These are phyloP conservation scores for Porcisia deanei DNA, from an alignment of 208 protist species.

Conservation along the genomic window DNA sequence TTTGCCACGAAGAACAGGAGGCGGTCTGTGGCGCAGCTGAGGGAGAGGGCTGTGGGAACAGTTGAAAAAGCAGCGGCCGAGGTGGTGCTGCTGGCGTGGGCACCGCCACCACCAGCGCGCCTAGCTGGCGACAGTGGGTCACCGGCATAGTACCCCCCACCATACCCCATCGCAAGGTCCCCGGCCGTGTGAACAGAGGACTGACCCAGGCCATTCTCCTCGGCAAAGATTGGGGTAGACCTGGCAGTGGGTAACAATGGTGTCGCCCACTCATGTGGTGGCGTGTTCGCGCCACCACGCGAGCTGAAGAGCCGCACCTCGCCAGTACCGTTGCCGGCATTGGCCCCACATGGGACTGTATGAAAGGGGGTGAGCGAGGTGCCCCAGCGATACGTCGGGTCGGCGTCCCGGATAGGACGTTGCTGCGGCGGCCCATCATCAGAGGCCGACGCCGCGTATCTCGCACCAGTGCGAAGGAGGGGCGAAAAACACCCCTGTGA, in stretches of 20 bases:
- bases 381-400: slow-evolving; percentile 15
- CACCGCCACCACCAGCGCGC: not conserved
- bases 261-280: slow-evolving; percentile 17
- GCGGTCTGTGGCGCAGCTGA: slow-evolving; percentile 48
- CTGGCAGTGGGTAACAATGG: not conserved
- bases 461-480: not conserved
- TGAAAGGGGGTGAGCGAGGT: slow-evolving; percentile 23
- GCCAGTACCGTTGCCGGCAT: not conserved
- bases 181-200: not conserved
- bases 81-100: not conserved
- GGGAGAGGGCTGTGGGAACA: slow-evolving; percentile 50
- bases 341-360: slow-evolving; percentile 7
- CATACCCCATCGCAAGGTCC: not conserved
- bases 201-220: slow-evolving; percentile 8
- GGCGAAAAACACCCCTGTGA: not conserved
- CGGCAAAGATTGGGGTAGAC: not conserved
- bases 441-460: not conserved
- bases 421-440: not conserved
- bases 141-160: not conserved
- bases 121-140: not conserved
- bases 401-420: not conserved
- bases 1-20: slow-evolving; percentile 47
- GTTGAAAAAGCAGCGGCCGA: not conserved
- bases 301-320: not conserved
- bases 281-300: not conserved